Conservation (phyloP, 768 basidiomycete genomes). For the Russula sp. region DNA sequence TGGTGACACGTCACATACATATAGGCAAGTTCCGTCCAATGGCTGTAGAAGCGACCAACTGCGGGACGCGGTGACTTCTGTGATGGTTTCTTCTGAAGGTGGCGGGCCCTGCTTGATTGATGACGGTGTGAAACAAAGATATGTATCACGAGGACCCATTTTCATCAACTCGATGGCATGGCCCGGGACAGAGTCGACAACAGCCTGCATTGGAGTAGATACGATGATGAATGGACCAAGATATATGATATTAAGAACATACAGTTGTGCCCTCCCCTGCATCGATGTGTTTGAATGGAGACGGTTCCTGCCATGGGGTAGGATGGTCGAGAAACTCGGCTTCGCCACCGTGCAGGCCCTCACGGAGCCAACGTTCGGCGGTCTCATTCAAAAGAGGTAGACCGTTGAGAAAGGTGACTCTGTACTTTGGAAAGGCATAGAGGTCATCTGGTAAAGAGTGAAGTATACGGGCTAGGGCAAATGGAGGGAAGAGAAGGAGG, state of each 20-base stretch:
- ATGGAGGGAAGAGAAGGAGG: neutral
- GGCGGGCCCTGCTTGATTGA: constrained; percentile 42
- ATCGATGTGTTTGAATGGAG: constrained; percentile 53
- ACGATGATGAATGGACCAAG: constrained; percentile 2
- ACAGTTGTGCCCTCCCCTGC: constrained; percentile 37
- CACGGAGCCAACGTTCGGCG: constrained; percentile 63
- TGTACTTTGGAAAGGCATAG: constrained; percentile 75
- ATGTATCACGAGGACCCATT: constrained; percentile 60
- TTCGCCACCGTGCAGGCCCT: constrained; percentile 70
- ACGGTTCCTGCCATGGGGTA: constrained; percentile 32
- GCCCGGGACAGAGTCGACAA: constrained; percentile 22
- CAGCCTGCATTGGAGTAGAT: constrained; percentile 6
- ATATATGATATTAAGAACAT: neutral
- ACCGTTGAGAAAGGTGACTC: constrained; percentile 70
- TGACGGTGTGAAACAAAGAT: constrained; percentile 73
- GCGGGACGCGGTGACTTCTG: constrained; percentile 59
- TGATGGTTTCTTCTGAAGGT: constrained; percentile 46
- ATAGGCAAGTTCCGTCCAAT: constrained; percentile 73
- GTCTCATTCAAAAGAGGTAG: constrained; percentile 69
- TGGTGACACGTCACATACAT: constrained; percentile 49
- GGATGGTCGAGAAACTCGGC: constrained; percentile 68
- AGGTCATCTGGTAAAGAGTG: constrained; percentile 76
- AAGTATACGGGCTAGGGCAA: constrained; percentile 28
- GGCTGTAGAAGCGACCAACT: constrained; percentile 81
- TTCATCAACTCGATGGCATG: constrained; percentile 68